Evolutionary conservation across 2,329 filamentous ascomycete genomes (phyloP).

Genomic region (Cladosporium oxysporum): DNA sequence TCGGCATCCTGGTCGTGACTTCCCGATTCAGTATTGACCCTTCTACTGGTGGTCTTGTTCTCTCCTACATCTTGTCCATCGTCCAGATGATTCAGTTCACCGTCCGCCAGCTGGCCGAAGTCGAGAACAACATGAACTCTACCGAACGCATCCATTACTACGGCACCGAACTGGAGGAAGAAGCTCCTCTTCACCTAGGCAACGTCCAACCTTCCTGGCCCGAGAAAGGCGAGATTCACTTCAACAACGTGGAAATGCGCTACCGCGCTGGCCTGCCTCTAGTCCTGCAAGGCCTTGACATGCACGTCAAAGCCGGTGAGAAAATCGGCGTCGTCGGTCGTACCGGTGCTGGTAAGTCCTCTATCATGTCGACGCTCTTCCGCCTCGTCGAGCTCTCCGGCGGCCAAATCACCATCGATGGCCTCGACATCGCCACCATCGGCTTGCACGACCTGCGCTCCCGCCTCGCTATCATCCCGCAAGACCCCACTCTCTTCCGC

Average conservation of each 20-base stretch:
- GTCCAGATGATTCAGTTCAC: slow-evolving; percentile 97
- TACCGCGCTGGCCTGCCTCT: slow-evolving; percentile 52
- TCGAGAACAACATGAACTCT: slow-evolving; percentile 97
- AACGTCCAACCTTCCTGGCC: slow-evolving; percentile 79
- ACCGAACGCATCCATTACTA: slow-evolving; percentile 92
- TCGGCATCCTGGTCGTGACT: slow-evolving; percentile 87
- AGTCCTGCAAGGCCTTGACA: slow-evolving; percentile 53
- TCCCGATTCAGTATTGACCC: slow-evolving; percentile 83
- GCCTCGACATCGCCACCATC: slow-evolving; percentile 65
- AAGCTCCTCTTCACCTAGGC: slow-evolving; percentile 75
- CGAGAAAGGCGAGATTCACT: slow-evolving; percentile 69
- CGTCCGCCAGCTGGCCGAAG: slow-evolving; percentile 88
- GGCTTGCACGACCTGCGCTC: slow-evolving; percentile 75
- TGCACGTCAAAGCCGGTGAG: slow-evolving; percentile 74
- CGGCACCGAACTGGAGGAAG: slow-evolving; percentile 81
- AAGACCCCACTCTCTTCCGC: slow-evolving; percentile 80
- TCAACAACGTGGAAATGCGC: slow-evolving; percentile 54
- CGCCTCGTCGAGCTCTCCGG: slow-evolving; percentile 59
- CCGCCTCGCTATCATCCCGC: slow-evolving; percentile 73
- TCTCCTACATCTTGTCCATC: slow-evolving; percentile 90
- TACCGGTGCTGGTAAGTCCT: slow-evolving; percentile 80
- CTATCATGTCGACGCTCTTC: slow-evolving; percentile 81
- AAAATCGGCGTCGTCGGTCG: slow-evolving; percentile 79
- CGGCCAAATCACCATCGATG: slow-evolving; percentile 52
- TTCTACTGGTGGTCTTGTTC: slow-evolving; percentile 80